phyloP scores from a whole-genome alignment of 805 yeast species.

The Pichia occidentalis region DNA sequence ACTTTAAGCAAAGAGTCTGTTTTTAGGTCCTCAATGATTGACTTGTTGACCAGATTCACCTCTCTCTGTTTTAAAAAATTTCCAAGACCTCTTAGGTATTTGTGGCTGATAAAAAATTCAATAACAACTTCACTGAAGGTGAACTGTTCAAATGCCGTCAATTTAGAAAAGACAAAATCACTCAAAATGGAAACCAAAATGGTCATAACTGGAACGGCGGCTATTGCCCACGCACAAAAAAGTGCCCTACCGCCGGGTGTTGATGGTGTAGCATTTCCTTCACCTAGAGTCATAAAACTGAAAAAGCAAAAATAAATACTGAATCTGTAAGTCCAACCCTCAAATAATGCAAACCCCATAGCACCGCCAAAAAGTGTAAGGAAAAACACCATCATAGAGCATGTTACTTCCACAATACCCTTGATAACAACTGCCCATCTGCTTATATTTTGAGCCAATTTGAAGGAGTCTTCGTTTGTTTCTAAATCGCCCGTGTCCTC shows the following conservation, averaged over 20 bases:
- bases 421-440: constrained; percentile 35
- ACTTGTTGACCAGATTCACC: neutral
- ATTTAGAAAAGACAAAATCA: constrained; percentile 42
- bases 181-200: constrained; percentile 67
- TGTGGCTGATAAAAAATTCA: constrained; percentile 11
- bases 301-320: constrained; percentile 71
- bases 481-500: neutral
- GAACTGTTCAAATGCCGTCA: constrained; percentile 18
- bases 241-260: constrained; percentile 63
- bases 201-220: constrained; percentile 86
- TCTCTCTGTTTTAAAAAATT: constrained; percentile 5
- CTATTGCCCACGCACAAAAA: constrained; percentile 73
- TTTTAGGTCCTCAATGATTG: neutral
- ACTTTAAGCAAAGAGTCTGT: constrained; percentile 1
- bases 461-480: constrained; percentile 44
- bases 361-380: constrained; percentile 73
- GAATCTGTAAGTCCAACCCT: constrained; percentile 67
- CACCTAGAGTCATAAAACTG: constrained; percentile 76
- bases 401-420: constrained; percentile 32
- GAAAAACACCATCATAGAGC: constrained; percentile 40
- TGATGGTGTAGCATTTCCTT: constrained; percentile 67
- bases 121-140: constrained; percentile 14
- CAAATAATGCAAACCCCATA: constrained; percentile 48
- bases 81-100: constrained; percentile 8
- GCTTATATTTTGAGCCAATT: constrained; percentile 48